Percentiles rank a stretch among this genome's conserved stretches.
phyloP scores from a whole-genome alignment of 2,329 filamentous ascomycete species.

The Tolypocladium amazonense region DNA sequence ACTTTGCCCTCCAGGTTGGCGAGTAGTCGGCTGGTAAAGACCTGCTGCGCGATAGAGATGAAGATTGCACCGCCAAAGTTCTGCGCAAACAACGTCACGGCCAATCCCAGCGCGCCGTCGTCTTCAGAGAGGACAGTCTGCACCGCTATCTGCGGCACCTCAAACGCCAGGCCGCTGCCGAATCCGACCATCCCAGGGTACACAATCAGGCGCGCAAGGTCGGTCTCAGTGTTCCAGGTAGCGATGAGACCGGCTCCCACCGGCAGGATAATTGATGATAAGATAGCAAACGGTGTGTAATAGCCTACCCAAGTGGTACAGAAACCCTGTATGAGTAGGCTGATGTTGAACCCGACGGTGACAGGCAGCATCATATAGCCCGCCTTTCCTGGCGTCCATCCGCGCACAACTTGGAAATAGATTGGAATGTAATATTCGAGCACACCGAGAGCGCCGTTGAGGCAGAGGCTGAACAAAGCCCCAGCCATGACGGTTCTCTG shows the following conservation, averaged over 20 bases:
- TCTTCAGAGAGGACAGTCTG: background rate
- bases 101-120: background rate
- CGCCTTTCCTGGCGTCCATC: conserved; percentile 19
- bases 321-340: background rate
- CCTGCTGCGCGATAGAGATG: background rate
- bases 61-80: background rate
- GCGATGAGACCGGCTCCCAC: background rate
- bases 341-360: background rate
- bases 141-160: background rate
- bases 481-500: conserved; percentile 24
- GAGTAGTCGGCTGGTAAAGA: background rate
- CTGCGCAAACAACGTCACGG: background rate
- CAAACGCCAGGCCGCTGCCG: background rate
- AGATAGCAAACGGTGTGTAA: background rate
- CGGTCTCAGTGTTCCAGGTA: background rate
- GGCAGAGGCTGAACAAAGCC: conserved; percentile 22
- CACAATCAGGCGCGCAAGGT: background rate
- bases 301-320: background rate
- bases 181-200: background rate
- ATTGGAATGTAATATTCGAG: conserved; percentile 26
- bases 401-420: conserved; percentile 30
- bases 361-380: background rate
- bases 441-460: conserved; percentile 18
- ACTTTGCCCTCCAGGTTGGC: background rate
- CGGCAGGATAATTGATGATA: background rate